These are phyloP conservation scores for Bullera alba DNA, from an alignment of 768 basidiomycete genomes.

Conservation along the genomic window DNA sequence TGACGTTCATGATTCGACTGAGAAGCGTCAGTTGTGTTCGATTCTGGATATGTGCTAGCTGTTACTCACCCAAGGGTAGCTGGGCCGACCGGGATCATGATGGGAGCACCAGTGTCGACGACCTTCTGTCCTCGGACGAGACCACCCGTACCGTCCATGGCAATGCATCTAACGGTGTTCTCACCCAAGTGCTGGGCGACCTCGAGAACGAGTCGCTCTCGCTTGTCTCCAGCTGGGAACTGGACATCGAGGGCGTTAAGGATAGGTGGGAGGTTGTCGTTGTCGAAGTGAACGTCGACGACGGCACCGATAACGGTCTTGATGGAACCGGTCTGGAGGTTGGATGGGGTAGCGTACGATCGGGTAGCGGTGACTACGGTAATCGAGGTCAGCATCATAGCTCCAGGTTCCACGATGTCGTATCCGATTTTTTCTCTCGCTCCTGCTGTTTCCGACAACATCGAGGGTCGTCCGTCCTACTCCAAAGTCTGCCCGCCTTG, in stretches of 20 bases:
- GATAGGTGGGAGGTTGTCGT: slow-evolving; percentile 89
- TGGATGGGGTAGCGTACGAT: slow-evolving; percentile 85
- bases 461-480: too few relatives aligned
- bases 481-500: too few relatives aligned
- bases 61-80: slow-evolving; percentile 62
- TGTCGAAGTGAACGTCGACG: slow-evolving; percentile 98
- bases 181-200: slow-evolving; percentile 98
- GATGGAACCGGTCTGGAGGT: slow-evolving; percentile 64
- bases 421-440: neutral
- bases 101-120: slow-evolving; percentile 91
- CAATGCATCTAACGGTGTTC: slow-evolving; percentile 98
- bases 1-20: slow-evolving; percentile 99
- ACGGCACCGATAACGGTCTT: slow-evolving; percentile 99
- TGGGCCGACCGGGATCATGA: slow-evolving; percentile 90
- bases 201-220: slow-evolving; percentile 96
- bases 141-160: slow-evolving; percentile 99
- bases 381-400: neutral
- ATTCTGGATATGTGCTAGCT: neutral
- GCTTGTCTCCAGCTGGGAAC: slow-evolving; percentile 45
- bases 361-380: slow-evolving; percentile 49
- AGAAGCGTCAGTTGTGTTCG: neutral
- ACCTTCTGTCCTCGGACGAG: slow-evolving; percentile 98
- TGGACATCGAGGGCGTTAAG: slow-evolving; percentile 98
- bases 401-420: too few relatives aligned
- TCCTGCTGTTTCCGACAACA: too few relatives aligned